These are phyloP conservation scores for Gnomoniopsis sp. DNA, from an alignment of 2,329 filamentous ascomycete genomes.

Conservation along the genomic window DNA sequence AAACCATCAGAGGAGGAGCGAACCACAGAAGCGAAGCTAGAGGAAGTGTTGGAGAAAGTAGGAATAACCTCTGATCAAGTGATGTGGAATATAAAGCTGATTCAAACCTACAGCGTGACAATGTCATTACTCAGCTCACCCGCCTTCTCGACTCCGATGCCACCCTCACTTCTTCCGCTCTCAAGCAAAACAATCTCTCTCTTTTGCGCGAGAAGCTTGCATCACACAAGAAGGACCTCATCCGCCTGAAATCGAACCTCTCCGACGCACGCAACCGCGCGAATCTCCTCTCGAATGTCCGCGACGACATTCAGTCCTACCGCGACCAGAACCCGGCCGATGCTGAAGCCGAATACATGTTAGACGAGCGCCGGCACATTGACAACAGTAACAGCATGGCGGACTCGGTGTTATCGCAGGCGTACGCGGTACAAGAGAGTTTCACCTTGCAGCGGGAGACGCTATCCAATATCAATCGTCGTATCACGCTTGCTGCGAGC, in stretches of 20 bases:
- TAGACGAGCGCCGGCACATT: constrained; percentile 79
- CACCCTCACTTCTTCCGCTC: constrained; percentile 77
- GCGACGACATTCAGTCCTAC: constrained; percentile 88
- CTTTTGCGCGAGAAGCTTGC: constrained; percentile 86
- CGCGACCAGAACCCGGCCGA: constrained; percentile 75
- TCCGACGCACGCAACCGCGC: constrained; percentile 77
- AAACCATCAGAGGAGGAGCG: constrained; percentile 85
- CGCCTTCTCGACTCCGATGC: constrained; percentile 93
- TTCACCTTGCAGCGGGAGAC: constrained; percentile 87
- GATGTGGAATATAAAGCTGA: background rate
- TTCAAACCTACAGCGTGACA: constrained; percentile 64
- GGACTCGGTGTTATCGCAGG: constrained; percentile 88
- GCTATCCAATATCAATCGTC: constrained; percentile 80
- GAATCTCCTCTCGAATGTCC: constrained; percentile 86
- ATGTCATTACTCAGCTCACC: constrained; percentile 74
- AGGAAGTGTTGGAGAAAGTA: constrained; percentile 82
- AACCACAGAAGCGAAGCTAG: constrained; percentile 73
- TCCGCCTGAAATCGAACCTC: constrained; percentile 70
- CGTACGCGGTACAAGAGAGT: constrained; percentile 92
- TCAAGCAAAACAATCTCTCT: constrained; percentile 95
- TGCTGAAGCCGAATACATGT: constrained; percentile 94
- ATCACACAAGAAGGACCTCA: constrained; percentile 81
- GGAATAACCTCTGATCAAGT: background rate
- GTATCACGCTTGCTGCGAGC: constrained; percentile 85
- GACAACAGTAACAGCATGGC: constrained; percentile 88